phyloP scores from a whole-genome alignment of 805 yeast species.

The Hanseniaspora lachancei region DNA sequence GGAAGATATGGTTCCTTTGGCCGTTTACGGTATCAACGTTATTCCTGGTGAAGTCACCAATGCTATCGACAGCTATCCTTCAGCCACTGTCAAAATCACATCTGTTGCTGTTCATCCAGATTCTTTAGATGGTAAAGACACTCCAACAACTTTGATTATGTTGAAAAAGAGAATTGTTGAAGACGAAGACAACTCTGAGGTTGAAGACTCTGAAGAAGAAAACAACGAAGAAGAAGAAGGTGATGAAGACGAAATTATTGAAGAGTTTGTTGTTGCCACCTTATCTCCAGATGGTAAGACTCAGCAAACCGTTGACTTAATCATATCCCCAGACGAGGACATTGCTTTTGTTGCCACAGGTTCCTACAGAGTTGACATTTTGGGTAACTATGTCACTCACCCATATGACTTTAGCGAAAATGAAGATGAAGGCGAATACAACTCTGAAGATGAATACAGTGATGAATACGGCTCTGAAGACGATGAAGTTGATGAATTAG shows the following conservation, averaged over 20 bases:
- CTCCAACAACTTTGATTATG: conserved; percentile 81
- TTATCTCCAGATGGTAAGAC: conserved; percentile 69
- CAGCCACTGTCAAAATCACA: conserved; percentile 80
- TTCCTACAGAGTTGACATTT: conserved; percentile 79
- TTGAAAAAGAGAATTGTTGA: conserved; percentile 53
- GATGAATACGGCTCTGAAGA: conserved; percentile 30
- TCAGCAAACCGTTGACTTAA: conserved; percentile 85
- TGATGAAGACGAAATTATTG: conserved; percentile 49
- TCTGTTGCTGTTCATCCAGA: conserved; percentile 93
- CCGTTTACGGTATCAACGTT: conserved; percentile 74
- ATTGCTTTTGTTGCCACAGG: conserved; percentile 91
- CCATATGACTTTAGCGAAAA: conserved; percentile 57
- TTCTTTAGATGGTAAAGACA: conserved; percentile 58
- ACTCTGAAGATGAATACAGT: conserved; percentile 30
- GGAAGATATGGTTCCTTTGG: conserved; percentile 69
- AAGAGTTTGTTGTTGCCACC: conserved; percentile 78
- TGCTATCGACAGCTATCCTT: conserved; percentile 74
- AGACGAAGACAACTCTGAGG: conserved; percentile 32
- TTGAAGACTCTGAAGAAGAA: conserved; percentile 24
- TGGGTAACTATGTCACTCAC: conserved; percentile 93
- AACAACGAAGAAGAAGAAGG: conserved; percentile 27
- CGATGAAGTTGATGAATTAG: conserved; percentile 32
- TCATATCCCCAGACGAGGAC: conserved; percentile 87
- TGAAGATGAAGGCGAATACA: conserved; percentile 41
- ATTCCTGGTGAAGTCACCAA: conserved; percentile 79